phyloP scores from a whole-genome alignment of 2,329 filamentous ascomycete species.

The Verticillium nonalfalfae region DNA sequence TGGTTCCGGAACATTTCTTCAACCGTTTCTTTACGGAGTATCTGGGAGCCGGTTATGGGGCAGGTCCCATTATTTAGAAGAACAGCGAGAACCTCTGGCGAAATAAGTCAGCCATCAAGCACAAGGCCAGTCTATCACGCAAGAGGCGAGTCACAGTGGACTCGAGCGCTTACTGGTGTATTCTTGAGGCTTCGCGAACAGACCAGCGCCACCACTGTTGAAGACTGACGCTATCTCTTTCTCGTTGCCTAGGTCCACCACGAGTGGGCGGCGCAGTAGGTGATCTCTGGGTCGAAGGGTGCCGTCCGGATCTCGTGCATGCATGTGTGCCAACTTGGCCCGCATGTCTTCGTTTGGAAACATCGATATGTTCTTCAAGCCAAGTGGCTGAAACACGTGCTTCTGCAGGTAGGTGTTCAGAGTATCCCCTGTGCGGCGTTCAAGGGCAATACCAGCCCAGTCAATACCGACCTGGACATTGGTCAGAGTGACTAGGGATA shows the following conservation, averaged over 20 bases:
- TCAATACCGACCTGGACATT: slow-evolving; percentile 26
- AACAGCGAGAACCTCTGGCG: slow-evolving; percentile 50
- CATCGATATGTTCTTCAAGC: slow-evolving; percentile 30
- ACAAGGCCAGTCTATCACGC: background rate
- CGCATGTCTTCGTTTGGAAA: slow-evolving; percentile 16
- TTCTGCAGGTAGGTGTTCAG: slow-evolving; percentile 36
- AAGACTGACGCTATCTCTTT: slow-evolving; percentile 37
- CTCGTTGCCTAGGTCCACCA: slow-evolving; percentile 24
- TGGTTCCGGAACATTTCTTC: slow-evolving; percentile 61
- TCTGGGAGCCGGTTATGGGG: slow-evolving; percentile 44
- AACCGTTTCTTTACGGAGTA: slow-evolving; percentile 52
- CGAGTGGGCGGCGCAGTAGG: slow-evolving; percentile 28
- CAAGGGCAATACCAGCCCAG: slow-evolving; percentile 46
- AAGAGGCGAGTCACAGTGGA: too few species aligned
- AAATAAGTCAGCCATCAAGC: background rate
- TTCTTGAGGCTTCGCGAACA: slow-evolving; percentile 53
- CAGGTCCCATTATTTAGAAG: slow-evolving; percentile 60
- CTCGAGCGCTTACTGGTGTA: slow-evolving; percentile 44
- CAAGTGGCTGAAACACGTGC: slow-evolving; percentile 36
- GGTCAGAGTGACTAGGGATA: background rate
- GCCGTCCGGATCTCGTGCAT: background rate
- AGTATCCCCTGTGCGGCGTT: slow-evolving; percentile 33
- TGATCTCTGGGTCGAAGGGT: slow-evolving; percentile 1
- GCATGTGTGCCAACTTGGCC: background rate
- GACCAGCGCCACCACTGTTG: slow-evolving; percentile 56